Percentiles rank a stretch among this genome's conserved stretches.
These are phyloP conservation scores for Vanilla planifolia DNA, from an alignment of 106 monocot species.

Conservation along the genomic window DNA sequence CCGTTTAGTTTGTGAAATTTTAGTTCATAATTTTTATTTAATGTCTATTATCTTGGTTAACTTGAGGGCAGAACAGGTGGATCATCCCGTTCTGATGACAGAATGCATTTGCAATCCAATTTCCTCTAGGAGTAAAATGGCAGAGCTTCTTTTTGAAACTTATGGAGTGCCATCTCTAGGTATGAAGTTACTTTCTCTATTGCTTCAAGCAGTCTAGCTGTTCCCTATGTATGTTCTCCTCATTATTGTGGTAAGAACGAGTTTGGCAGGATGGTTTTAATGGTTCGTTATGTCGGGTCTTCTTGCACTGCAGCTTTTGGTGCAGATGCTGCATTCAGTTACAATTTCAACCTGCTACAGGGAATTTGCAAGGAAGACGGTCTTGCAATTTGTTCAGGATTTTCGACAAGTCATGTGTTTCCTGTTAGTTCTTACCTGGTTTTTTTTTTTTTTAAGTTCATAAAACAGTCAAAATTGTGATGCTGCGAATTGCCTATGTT, in stretches of 20 bases:
- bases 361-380: conserved; percentile 84
- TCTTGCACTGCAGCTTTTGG: conserved; percentile 74
- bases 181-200: conserved; percentile 14
- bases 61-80: conserved; percentile 52
- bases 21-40: conserved; percentile 9
- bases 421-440: conserved; percentile 72
- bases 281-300: not conserved
- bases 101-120: conserved; percentile 87
- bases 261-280: conserved; percentile 1
- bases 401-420: conserved; percentile 65
- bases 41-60: conserved; percentile 22
- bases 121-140: conserved; percentile 90
- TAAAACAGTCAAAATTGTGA: not conserved
- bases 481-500: not conserved
- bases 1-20: not conserved
- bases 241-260: not conserved
- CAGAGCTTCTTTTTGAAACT: conserved; percentile 97
- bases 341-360: conserved; percentile 82
- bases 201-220: not conserved
- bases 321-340: conserved; percentile 83
- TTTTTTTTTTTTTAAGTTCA: not conserved
- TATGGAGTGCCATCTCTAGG: conserved; percentile 87
- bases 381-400: conserved; percentile 67
- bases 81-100: conserved; percentile 97
- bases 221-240: not conserved